These are phyloP conservation scores for Balamuthia mandrillaris DNA, from an alignment of 208 protist species.

Conservation along the genomic window DNA sequence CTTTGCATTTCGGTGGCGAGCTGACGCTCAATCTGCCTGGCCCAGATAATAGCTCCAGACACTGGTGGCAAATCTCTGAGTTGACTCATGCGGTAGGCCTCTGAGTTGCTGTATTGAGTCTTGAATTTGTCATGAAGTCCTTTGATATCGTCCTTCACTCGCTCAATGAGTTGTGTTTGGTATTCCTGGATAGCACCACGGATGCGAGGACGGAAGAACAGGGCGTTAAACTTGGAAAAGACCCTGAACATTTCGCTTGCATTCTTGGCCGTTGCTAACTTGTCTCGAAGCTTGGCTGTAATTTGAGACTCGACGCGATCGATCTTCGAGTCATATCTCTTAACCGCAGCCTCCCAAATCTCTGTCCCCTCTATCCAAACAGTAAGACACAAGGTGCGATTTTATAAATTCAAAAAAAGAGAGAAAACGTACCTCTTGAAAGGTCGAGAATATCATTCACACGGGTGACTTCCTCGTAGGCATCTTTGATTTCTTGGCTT, in stretches of 20 bases:
- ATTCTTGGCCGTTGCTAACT: slow-evolving; percentile 70
- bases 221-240: slow-evolving; percentile 79
- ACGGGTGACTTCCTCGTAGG: slow-evolving; percentile 64
- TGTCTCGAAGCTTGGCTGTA: slow-evolving; percentile 66
- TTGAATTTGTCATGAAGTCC: slow-evolving; percentile 78
- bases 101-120: slow-evolving; percentile 65
- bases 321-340: slow-evolving; percentile 68
- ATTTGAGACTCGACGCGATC: slow-evolving; percentile 77
- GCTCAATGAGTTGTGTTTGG: slow-evolving; percentile 70
- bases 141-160: slow-evolving; percentile 80
- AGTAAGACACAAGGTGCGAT: background rate
- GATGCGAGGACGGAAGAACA: slow-evolving; percentile 75
- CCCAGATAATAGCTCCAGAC: slow-evolving; percentile 79
- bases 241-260: slow-evolving; percentile 84
- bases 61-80: slow-evolving; percentile 76
- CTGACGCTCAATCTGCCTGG: slow-evolving; percentile 77
- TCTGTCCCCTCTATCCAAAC: slow-evolving; percentile 56
- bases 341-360: slow-evolving; percentile 58
- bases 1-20: slow-evolving; percentile 73
- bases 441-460: slow-evolving; percentile 66
- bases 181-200: slow-evolving; percentile 74
- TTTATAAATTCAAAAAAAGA: background rate
- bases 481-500: slow-evolving; percentile 69
- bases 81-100: slow-evolving; percentile 67
- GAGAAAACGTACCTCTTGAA: background rate